These are phyloP conservation scores for Pilasporangium apinafurcum DNA, from an alignment of 352 stramenopile species.

Conservation along the genomic window DNA sequence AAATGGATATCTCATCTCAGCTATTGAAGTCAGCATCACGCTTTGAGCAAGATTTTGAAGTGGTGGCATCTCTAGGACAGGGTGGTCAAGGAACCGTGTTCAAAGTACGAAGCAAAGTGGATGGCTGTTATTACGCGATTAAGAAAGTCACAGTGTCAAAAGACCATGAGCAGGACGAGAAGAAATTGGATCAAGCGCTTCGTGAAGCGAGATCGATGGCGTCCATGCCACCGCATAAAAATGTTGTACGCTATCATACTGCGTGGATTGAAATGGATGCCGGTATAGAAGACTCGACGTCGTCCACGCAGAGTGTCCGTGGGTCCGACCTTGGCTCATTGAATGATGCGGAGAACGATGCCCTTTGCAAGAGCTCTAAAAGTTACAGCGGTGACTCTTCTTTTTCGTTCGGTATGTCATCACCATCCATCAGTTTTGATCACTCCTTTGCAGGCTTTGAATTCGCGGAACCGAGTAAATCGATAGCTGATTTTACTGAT, in stretches of 20 bases:
- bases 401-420: slow-evolving; percentile 49
- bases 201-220: slow-evolving; percentile 78
- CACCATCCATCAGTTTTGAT: slow-evolving; percentile 41
- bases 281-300: slow-evolving; percentile 14
- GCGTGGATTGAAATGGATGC: slow-evolving; percentile 65
- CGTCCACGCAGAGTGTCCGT: slow-evolving; percentile 22
- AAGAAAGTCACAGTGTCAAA: slow-evolving; percentile 65
- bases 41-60: slow-evolving; percentile 72
- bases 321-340: slow-evolving; percentile 26
- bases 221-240: slow-evolving; percentile 52
- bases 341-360: slow-evolving; percentile 2
- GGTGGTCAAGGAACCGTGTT: slow-evolving; percentile 71
- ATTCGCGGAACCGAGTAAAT: slow-evolving; percentile 48
- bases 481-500: slow-evolving; percentile 17
- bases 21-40: slow-evolving; percentile 14
- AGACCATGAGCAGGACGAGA: slow-evolving; percentile 28
- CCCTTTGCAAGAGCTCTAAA: slow-evolving; percentile 5
- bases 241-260: slow-evolving; percentile 79
- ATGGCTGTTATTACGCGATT: slow-evolving; percentile 68
- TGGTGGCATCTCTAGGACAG: slow-evolving; percentile 51
- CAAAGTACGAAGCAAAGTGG: slow-evolving; percentile 67
- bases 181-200: slow-evolving; percentile 46
- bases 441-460: slow-evolving; percentile 54
- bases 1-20: not conserved
- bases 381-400: too few relatives aligned